These are phyloP conservation scores for Trifolium fragiferum DNA, from an alignment of 306 rosid species.

Conservation along the genomic window DNA sequence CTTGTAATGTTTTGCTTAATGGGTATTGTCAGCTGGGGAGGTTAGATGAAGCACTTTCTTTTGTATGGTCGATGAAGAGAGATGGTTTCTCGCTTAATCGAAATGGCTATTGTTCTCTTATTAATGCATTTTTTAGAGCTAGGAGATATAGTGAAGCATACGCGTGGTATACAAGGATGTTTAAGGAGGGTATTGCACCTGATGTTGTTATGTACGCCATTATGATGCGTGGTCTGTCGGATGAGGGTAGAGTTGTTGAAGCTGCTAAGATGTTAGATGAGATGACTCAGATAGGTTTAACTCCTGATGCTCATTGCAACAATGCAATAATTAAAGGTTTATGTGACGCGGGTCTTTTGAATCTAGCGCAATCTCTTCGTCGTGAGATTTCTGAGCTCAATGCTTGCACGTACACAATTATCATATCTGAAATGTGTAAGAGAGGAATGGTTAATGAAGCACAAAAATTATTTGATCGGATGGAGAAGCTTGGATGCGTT, in stretches of 20 bases:
- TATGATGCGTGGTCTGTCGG: slow-evolving; percentile 67
- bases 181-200: slow-evolving; percentile 51
- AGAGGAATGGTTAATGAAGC: slow-evolving; percentile 68
- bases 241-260: slow-evolving; percentile 63
- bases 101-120: slow-evolving; percentile 63
- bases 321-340: slow-evolving; percentile 74
- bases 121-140: slow-evolving; percentile 65
- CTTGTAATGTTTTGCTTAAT: slow-evolving; percentile 61
- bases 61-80: slow-evolving; percentile 46
- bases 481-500: slow-evolving; percentile 76
- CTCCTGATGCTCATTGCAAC: slow-evolving; percentile 74
- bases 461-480: slow-evolving; percentile 59
- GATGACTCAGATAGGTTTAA: slow-evolving; percentile 61
- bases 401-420: slow-evolving; percentile 69
- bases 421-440: slow-evolving; percentile 79
- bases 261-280: slow-evolving; percentile 64
- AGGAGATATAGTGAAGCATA: slow-evolving; percentile 68
- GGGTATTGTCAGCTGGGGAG: slow-evolving; percentile 76
- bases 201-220: slow-evolving; percentile 66
- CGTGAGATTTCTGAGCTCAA: slow-evolving; percentile 67
- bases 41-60: slow-evolving; percentile 60
- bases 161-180: slow-evolving; percentile 53
- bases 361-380: slow-evolving; percentile 71
- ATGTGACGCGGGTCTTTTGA: slow-evolving; percentile 69
- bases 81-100: slow-evolving; percentile 53